phyloP scores from a whole-genome alignment of 176 grass and related monocot genomes.

The Carex kokanica region DNA sequence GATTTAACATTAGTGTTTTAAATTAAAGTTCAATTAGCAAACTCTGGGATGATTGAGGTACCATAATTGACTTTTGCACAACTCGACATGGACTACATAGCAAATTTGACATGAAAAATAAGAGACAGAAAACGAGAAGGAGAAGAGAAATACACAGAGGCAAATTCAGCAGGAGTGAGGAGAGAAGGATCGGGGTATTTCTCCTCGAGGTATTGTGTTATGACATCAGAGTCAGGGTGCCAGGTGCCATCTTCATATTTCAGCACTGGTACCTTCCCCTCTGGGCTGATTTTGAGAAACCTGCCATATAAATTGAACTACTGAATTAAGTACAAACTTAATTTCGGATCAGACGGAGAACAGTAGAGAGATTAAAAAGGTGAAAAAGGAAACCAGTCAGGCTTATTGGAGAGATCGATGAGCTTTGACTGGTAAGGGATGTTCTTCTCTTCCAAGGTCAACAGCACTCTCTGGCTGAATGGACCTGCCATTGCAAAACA shows the following conservation, averaged over 20 bases:
- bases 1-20: neutral
- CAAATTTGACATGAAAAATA: neutral
- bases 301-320: slow-evolving; percentile 21
- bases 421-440: slow-evolving; percentile 31
- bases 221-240: slow-evolving; percentile 78
- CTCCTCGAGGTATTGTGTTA: slow-evolving; percentile 67
- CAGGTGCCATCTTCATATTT: slow-evolving; percentile 65
- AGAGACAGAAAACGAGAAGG: neutral
- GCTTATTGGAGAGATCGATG: slow-evolving; percentile 24
- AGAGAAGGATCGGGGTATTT: slow-evolving; percentile 69
- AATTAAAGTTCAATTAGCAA: neutral
- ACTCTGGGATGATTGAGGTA: neutral
- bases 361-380: neutral
- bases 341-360: too few species aligned
- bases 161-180: slow-evolving; percentile 54
- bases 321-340: neutral
- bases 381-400: slow-evolving; percentile 18
- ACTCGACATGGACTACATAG: neutral
- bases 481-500: slow-evolving; percentile 16
- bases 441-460: slow-evolving; percentile 35
- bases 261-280: slow-evolving; percentile 81
- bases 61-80: neutral
- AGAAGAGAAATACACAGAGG: slow-evolving; percentile 50
- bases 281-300: slow-evolving; percentile 77
- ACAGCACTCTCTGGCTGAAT: slow-evolving; percentile 34